Evolutionary conservation across 73 alveolate species (phyloP).

Genomic region (Durusdinium trenchii): DNA sequence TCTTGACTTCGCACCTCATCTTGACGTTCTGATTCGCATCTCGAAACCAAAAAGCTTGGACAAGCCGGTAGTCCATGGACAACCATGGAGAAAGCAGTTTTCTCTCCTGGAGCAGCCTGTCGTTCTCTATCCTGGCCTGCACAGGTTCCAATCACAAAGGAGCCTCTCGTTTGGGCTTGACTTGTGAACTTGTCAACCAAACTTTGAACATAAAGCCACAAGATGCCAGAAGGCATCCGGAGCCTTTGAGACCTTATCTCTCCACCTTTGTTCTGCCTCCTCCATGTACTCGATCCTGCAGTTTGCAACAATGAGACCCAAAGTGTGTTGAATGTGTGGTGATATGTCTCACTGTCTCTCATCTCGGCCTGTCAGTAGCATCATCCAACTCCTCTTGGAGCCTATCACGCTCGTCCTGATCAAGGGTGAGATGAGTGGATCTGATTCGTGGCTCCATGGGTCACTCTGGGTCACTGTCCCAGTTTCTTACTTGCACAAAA

Average conservation of each 20-base stretch:
- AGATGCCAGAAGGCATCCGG: neutral
- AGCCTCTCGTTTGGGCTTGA: too few species aligned
- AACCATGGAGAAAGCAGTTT: neutral
- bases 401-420: conserved; percentile 78
- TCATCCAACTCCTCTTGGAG: conserved; percentile 84
- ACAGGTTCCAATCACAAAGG: too few species aligned
- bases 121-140: conserved; percentile 83
- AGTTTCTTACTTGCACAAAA: neutral
- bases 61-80: too few species aligned
- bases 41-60: neutral
- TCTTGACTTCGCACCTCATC: neutral
- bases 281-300: conserved; percentile 86
- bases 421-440: too few species aligned
- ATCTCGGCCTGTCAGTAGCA: conserved; percentile 74
- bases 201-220: too few species aligned
- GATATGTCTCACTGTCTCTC: neutral
- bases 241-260: conserved; percentile 90
- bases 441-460: too few species aligned
- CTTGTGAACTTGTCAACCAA: too few species aligned
- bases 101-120: conserved; percentile 78
- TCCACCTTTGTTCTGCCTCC: conserved; percentile 88
- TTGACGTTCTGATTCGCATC: neutral
- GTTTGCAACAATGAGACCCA: too few species aligned
- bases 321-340: neutral
- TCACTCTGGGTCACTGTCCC: too few species aligned